Base-by-base conservation (phyloP, 129 eudicot species). In the Flaveria sonorensis region DNA sequence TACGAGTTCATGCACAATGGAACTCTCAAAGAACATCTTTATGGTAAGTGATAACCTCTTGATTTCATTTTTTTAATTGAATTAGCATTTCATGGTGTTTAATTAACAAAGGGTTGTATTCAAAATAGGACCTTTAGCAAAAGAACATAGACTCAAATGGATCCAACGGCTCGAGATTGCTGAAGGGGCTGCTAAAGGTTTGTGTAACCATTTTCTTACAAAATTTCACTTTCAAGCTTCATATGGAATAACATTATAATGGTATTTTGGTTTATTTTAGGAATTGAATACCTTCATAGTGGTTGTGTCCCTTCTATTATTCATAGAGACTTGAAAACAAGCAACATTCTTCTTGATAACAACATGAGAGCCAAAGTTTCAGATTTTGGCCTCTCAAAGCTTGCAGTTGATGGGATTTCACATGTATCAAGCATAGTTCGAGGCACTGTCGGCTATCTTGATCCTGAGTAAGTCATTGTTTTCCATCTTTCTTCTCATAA, bases 351-450 rank as follows among this genome's bases (percentile, higher is more conserved):
- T 70, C 93, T 94, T 51, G 99, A 94, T 84, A 94, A 85, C 64
- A 89, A 94, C 82, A 89, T 84, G 96, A 85, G 87, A 80, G 99
- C 99, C 8, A 94, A 94, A 85, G 99, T 94, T 72, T 94, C 99
- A 24, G 99, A 94, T 89, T 94, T 94, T 80, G 99, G 99, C 50
- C 99, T 94, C 78, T 94, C 99, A 1, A 94, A 94, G 81, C 96
- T 94, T 77, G 96, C 99, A 23, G 87, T 86, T 24, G 99, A 94
- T 63, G 99, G 99, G 75, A 87, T 87, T 68, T 94, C 99, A 48
- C 99, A 94, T 53, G 99, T 94, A 7, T 94, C 99, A 10, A 94
- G 99, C 87, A 91, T 91, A 15, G 99, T 94, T 79, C 93, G 97
- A 63, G 99, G 99, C 81, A 94, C 99, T 28, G 89, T 94, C 51